phyloP scores from a whole-genome alignment of 2,329 filamentous ascomycete species.

The Exophiala sp. region DNA sequence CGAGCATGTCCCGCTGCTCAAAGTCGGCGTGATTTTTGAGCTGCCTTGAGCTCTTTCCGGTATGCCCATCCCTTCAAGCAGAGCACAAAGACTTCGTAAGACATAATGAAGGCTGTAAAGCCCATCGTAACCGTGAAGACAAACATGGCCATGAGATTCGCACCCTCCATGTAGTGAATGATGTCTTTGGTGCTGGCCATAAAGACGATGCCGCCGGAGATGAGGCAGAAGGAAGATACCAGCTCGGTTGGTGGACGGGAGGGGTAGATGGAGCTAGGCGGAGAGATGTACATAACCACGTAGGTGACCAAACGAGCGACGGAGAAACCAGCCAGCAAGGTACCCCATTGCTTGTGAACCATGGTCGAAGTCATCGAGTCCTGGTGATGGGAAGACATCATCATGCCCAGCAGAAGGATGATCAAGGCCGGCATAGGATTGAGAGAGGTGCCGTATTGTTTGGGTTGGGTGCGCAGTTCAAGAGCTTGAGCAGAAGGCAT shows the following conservation, averaged over 20 bases:
- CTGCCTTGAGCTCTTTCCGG: conserved; percentile 36
- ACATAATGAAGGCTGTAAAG: conserved; percentile 76
- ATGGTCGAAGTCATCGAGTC: conserved; percentile 78
- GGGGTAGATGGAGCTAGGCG: conserved; percentile 74
- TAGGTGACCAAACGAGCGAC: conserved; percentile 78
- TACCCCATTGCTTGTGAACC: conserved; percentile 93
- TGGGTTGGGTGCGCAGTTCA: conserved; percentile 57
- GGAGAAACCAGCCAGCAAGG: conserved; percentile 75
- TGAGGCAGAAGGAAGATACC: conserved; percentile 80
- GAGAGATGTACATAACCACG: conserved; percentile 71
- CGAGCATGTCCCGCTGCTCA: not conserved
- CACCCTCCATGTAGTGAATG: conserved; percentile 70
- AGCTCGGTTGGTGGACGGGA: conserved; percentile 86
- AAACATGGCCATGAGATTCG: conserved; percentile 85
- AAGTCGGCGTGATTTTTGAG: conserved; percentile 2
- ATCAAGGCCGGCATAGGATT: conserved; percentile 87
- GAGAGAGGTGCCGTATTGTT: conserved; percentile 69
- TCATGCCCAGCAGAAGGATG: conserved; percentile 80
- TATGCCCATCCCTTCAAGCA: conserved; percentile 85
- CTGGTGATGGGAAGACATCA: conserved; percentile 95
- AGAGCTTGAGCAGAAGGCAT: conserved; percentile 31
- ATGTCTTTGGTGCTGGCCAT: conserved; percentile 84
- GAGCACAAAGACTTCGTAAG: conserved; percentile 73
- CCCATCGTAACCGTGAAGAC: conserved; percentile 87
- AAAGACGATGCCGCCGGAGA: conserved; percentile 83